Evolutionary conservation across 2,329 filamentous ascomycete genomes (phyloP).

Genomic region (Podosphaera aphanis): DNA sequence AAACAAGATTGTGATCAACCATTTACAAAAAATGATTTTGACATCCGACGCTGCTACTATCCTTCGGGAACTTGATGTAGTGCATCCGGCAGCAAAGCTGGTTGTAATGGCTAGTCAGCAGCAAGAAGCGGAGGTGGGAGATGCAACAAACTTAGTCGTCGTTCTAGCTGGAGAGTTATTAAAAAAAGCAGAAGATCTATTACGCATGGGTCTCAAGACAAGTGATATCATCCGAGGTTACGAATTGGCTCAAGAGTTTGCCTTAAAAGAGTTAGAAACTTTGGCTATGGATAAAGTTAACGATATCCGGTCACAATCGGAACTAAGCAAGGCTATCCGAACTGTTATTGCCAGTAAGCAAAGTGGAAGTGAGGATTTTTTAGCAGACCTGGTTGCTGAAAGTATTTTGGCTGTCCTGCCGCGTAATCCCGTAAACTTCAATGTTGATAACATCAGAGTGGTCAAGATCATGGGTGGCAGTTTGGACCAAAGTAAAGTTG

Average conservation of each 20-base stretch:
- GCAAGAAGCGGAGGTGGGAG: conserved; percentile 97
- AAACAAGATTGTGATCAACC: conserved; percentile 99
- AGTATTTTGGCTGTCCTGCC: conserved; percentile 69
- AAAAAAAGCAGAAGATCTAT: conserved; percentile 87
- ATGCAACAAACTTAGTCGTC: conserved; percentile 94
- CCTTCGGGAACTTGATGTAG: conserved; percentile 87
- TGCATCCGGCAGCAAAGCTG: conserved; percentile 92
- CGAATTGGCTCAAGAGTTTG: conserved; percentile 78
- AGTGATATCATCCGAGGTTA: conserved; percentile 91
- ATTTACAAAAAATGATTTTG: conserved; percentile 97
- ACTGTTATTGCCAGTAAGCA: conserved; percentile 96
- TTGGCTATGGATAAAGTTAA: conserved; percentile 77
- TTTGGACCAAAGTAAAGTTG: conserved; percentile 77
- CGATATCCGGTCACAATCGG: conserved; percentile 55
- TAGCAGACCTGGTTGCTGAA: conserved; percentile 72
- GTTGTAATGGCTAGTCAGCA: conserved; percentile 98
- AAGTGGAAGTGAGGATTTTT: conserved; percentile 71
- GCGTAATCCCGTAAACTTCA: conserved; percentile 90
- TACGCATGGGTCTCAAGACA: conserved; percentile 95
- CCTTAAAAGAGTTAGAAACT: conserved; percentile 65
- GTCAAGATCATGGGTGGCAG: conserved; percentile 99
- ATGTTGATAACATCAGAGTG: conserved; percentile 94
- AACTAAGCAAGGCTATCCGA: conserved; percentile 83
- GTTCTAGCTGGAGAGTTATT: conserved; percentile 84
- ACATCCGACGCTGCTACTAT: conserved; percentile 97